Evolutionary conservation across 805 yeast genomes (phyloP), one percentile per base, ranked within the genome.

Genomic region (Sugiyamaella valdiviana): DNA sequence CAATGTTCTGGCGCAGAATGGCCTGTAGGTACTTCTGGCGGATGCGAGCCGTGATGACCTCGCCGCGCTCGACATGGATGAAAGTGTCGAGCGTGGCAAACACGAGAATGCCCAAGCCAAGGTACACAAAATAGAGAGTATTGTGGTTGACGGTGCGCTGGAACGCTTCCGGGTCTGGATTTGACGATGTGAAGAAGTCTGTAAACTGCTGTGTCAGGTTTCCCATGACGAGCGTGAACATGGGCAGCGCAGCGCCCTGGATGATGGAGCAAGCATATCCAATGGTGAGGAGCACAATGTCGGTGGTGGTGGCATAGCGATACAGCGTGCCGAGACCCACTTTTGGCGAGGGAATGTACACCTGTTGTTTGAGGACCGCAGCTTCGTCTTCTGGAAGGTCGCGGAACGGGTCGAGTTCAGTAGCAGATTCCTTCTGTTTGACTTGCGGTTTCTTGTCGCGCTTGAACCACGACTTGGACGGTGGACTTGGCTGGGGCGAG

Each of bases 151-250:
- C 63, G 12, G 46, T 45, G 46, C 57, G 56, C 52, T 68, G 70
- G 55, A 71, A 71, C 14, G 49, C 53, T 5, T 49, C 57, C 5
- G 57, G 54, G 14, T 51, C 50, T 10, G 61, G 49, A 26, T 53
- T 47, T 35, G 49, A 53, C 23, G 51, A 49, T 37, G 60, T 62
- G 49, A 62, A 56, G 44, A 60, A 70, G 44, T 52, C 46, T 40
- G 65, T 59, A 57, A 72, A 68, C 17, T 63, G 62, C 37, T 64
- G 63, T 10, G 75, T 64, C 46, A 71, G 53, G 38, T 60, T 57
- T 22, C 75, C 75, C 23, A 71, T 67, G 6, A 72, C 69, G 41
- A 70, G 52, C 16, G 70, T 66, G 59, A 69, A 69, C 55, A 70
- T 58, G 1, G 74, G 74, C 45, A 71, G 47, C 17, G 68, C 68